Evolutionary conservation across 345 rosid species (phyloP).

Genomic region (Pugionium dolabratum): DNA sequence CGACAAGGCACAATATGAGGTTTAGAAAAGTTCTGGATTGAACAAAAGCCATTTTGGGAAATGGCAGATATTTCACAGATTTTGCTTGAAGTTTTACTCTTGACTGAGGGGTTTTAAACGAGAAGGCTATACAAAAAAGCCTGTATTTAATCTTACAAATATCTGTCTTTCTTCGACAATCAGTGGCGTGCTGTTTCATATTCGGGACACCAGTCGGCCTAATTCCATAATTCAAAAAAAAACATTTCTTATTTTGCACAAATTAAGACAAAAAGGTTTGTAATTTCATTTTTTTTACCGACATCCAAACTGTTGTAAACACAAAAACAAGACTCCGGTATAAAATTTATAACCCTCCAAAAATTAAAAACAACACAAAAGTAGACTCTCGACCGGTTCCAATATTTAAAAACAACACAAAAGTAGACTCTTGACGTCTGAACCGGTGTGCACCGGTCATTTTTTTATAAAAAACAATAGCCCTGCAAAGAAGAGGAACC

Average conservation of each 20-base stretch:
- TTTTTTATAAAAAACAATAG: neutral
- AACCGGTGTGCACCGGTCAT: neutral
- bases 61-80: conserved; percentile 8
- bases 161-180: neutral
- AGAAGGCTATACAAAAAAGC: conserved; percentile 21
- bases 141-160: too few species aligned
- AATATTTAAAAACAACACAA: conserved; percentile 8
- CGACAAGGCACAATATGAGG: conserved; percentile 19
- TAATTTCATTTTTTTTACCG: conserved; percentile 15
- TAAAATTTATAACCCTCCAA: conserved; percentile 10
- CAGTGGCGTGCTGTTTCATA: neutral
- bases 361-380: conserved; percentile 14
- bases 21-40: conserved; percentile 42
- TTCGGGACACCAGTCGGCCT: neutral
- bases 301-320: conserved; percentile 29
- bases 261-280: neutral
- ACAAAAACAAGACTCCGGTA: conserved; percentile 9
- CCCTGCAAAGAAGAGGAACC: neutral
- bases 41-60: conserved; percentile 56
- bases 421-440: conserved; percentile 13
- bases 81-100: neutral
- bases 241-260: neutral
- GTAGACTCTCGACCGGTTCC: conserved; percentile 6
- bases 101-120: conserved; percentile 21
- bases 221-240: neutral